Base-by-base conservation (phyloP, 1,139 yeast genomes). In the Pichia sp. region DNA sequence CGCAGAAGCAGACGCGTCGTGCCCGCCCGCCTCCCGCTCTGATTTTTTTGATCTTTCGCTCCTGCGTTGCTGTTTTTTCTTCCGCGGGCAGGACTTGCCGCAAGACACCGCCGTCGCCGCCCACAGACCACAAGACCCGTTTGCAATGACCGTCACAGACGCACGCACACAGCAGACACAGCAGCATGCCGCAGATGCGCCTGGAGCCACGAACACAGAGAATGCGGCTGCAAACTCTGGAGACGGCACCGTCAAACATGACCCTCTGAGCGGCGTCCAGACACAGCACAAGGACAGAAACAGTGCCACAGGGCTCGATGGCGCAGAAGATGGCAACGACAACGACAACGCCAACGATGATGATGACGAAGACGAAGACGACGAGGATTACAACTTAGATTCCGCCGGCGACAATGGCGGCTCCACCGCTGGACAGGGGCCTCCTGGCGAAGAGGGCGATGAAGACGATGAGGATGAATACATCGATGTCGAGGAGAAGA, bases 401-500 rank as follows among this genome's bases (percentile, higher is more conserved):
- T 18, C 32, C 2, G 34, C 2, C 17, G n/a, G n/a, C n/a, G n/a
- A n/a, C n/a, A n/a, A n/a, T n/a, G n/a, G n/a, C n/a, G 15, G 18
- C 9, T 5, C 30, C 5, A 31, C 17, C 6, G 25, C 26, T 5
- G 31, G 23, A 7, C 23, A 15, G 4, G 17, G 14, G 4, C 19
- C 18, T 3, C 46, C 43, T 5, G 54, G 42, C 6, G 52, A 44
- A 8, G 52, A 48, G 7, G 47, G 41, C 6, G 61, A 60, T 6
- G 72, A 46, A 30, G 49, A 46, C 24, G 50, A 46, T 34, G 48
- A 46, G 23, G 50, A 46, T 7, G 56, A 47, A 12, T 53, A 46
- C 6, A 38, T 38, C n/a, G 58, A 51, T 3, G 58, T 51, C 4
- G 60, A 57, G 4, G 60, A 62, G 5, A 64, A 59, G 26, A 60